Conservation (phyloP, 2,329 filamentous ascomycete species). For the Sarocladium oryzae region DNA sequence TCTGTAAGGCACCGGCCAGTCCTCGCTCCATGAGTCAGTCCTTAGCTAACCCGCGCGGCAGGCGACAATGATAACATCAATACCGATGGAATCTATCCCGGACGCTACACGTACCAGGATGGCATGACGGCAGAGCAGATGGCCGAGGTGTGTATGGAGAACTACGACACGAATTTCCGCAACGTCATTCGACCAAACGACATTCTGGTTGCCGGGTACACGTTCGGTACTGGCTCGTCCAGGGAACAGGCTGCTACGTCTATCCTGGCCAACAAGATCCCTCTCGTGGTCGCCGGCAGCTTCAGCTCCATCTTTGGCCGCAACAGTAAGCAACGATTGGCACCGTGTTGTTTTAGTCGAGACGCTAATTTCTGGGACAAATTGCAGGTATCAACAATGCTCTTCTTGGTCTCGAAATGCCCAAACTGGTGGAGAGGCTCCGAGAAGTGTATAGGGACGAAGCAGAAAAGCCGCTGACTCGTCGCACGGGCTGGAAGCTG, state of each 20-base stretch:
- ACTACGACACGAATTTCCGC: constrained; percentile 75
- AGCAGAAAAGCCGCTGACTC: constrained; percentile 51
- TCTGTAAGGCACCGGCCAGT: constrained; percentile 36
- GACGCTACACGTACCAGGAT: constrained; percentile 86
- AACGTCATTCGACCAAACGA: constrained; percentile 60
- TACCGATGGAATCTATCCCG: constrained; percentile 81
- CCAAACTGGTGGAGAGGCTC: constrained; percentile 60
- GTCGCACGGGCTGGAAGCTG: constrained; percentile 76
- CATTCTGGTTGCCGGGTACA: constrained; percentile 79
- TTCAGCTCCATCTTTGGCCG: constrained; percentile 80
- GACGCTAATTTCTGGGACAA: no score
- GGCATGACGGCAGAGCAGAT: constrained; percentile 70
- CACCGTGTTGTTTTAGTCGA: no score
- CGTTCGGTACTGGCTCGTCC: constrained; percentile 79
- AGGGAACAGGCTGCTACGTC: constrained; percentile 73
- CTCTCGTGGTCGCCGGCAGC: constrained; percentile 71
- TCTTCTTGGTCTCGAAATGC: constrained; percentile 62
- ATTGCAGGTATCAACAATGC: constrained; percentile 73
- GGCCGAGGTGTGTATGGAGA: constrained; percentile 88
- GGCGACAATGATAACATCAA: not conserved
- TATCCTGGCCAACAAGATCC: constrained; percentile 73
- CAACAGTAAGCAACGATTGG: constrained; percentile 41
- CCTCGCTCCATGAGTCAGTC: no score
- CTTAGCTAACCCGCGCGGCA: no score
- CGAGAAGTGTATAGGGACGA: constrained; percentile 47